phyloP scores from a whole-genome alignment of 139 green algal genomes.

The Coccomyxa sp. region DNA sequence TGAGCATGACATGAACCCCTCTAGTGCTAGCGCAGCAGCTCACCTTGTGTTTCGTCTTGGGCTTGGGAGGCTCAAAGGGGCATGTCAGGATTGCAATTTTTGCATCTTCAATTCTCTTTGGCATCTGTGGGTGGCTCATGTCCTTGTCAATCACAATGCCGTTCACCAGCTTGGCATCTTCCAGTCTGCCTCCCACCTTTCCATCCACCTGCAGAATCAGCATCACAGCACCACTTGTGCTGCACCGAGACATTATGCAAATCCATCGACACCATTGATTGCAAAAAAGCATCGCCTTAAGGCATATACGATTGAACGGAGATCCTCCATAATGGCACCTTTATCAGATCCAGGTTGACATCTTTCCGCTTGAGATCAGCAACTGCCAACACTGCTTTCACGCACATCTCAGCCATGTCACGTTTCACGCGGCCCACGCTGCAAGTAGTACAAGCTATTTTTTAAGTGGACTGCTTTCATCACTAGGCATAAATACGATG shows the following conservation, averaged over 20 bases:
- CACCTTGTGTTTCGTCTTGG: conserved; percentile 99
- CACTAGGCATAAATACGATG: neutral
- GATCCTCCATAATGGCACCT: conserved; percentile 38
- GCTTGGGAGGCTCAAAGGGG: conserved; percentile 99
- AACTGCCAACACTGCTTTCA: conserved; percentile 93
- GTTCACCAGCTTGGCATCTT: conserved; percentile 91
- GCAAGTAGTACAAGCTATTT: conserved; percentile 7
- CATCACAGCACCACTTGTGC: neutral
- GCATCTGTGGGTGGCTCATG: conserved; percentile 94
- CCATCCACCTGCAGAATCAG: conserved; percentile 73
- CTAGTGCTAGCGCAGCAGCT: neutral
- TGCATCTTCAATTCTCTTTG: conserved; percentile 79
- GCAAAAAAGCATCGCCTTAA: no score
- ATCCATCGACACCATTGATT: neutral
- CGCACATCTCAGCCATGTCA: conserved; percentile 95
- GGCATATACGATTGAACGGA: no score
- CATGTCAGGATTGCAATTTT: conserved; percentile 99
- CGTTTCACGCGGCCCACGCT: conserved; percentile 94
- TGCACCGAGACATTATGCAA: neutral
- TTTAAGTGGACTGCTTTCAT: neutral
- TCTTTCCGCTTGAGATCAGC: conserved; percentile 91
- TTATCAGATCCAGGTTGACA: conserved; percentile 99
- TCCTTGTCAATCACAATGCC: conserved; percentile 99
- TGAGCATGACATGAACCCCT: no score
- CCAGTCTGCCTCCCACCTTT: conserved; percentile 94